Evolutionary conservation across 192 early-diverging fungal genomes (phyloP), one percentile per base, ranked within the genome.

Genomic region (Linnemannia elongata): DNA sequence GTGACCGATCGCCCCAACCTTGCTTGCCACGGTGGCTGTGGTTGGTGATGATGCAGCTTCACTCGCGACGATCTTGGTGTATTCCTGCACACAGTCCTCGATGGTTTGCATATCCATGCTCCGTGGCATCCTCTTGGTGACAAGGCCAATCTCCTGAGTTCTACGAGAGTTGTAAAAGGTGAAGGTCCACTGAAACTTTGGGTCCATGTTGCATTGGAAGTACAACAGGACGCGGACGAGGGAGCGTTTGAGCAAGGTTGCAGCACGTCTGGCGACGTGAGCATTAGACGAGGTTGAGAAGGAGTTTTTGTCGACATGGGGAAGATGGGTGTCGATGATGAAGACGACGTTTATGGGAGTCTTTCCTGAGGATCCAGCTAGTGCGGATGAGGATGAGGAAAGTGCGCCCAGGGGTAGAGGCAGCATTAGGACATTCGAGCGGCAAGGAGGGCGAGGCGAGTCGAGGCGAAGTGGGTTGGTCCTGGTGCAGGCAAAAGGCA

Each of bases 121-220:
- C 36, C 75, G 79, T 1, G 78, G 79, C 8, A 66, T 57, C 36
- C 85, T 47, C 41, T 81, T 81, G 13, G 76, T 30, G 20, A 70
- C 71, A 47, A 78, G 24, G 0, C 75, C 79, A 33, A 81, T 81
- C 20, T 77, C 76, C 52, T 85, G 83, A 30, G 55, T 69, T 20
- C 38, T 12, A 12, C 71, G 42, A 3, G 85, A 87, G 63, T 87
- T 77, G 63, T 71, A 87, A 38, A 87, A 81, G 42, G 66, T 63
- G 68, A 78, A 81, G 20, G 79, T 81, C 85, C 85, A 87, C 72
- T 87, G 79, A 36, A 87, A 81, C 15, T 76, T 80, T 27, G 75
- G 42, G 39, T 87, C 79, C 75, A 87, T 77, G 35, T 63, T 76
- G 42, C 75, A 55, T 68, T 87, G 85, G n/a, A 81, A 87, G 73